Percentiles rank a stretch among this genome's conserved stretches.
These are phyloP conservation scores for Clitoria ternatea DNA, from an alignment of 306 rosid species.

Conservation along the genomic window DNA sequence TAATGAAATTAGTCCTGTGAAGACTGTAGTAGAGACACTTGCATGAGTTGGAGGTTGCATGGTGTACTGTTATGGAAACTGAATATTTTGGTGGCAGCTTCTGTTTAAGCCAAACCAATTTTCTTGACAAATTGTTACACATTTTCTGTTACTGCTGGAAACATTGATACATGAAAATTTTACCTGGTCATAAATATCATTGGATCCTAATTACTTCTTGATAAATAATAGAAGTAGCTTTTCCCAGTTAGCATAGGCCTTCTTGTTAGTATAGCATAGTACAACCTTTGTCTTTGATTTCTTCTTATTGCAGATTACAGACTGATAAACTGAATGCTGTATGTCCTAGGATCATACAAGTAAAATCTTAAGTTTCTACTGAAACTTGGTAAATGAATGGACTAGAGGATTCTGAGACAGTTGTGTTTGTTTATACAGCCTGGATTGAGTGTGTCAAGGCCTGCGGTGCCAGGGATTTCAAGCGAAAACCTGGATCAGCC, in stretches of 20 bases:
- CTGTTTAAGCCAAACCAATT: conserved; percentile 1
- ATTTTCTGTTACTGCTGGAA: not conserved
- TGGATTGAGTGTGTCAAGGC: conserved; percentile 39
- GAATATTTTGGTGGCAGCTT: conserved; percentile 1
- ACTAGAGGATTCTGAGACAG: conserved; percentile 10
- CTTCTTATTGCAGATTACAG: not conserved
- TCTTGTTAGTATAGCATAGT: not conserved
- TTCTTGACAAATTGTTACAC: conserved; percentile 1
- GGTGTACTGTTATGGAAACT: not conserved
- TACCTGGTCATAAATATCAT: conserved; percentile 5
- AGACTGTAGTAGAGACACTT: not conserved
- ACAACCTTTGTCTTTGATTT: conserved; percentile 10
- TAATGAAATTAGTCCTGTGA: not conserved
- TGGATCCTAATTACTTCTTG: not conserved
- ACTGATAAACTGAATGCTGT: conserved; percentile 9
- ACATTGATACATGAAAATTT: conserved; percentile 6
- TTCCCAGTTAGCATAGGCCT: conserved; percentile 7
- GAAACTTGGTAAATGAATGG: conserved; percentile 9
- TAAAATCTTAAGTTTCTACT: not conserved
- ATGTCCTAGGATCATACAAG: not conserved
- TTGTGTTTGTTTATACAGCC: conserved; percentile 44
- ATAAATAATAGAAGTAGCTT: not conserved
- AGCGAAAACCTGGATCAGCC: conserved; percentile 82
- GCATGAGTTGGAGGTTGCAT: conserved; percentile 7
- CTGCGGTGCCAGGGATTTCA: conserved; percentile 39